phyloP scores from a whole-genome alignment of 768 basidiomycete species.

The Sarcodon aspratus region DNA sequence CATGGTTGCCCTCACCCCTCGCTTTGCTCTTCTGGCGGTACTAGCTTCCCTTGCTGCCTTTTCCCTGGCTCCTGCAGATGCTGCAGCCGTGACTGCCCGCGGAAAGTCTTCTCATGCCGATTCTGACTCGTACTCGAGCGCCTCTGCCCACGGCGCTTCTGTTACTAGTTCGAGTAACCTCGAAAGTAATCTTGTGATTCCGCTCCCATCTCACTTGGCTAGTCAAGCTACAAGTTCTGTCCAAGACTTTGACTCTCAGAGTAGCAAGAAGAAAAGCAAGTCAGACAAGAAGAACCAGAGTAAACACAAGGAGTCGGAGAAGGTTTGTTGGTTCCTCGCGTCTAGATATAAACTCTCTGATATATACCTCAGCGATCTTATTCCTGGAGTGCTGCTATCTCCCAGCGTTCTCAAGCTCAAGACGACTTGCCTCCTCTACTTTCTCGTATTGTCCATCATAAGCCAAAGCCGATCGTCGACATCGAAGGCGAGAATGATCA shows the following conservation, averaged over 20 bases:
- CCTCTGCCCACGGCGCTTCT: background rate
- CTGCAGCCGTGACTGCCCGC: slow-evolving; percentile 16
- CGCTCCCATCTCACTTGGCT: background rate
- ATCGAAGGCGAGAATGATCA: background rate
- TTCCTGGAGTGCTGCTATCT: too few species aligned
- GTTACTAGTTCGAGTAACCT: background rate
- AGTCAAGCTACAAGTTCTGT: too few species aligned
- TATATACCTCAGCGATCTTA: too few species aligned
- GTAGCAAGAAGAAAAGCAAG: too few species aligned
- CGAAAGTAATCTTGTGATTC: slow-evolving; percentile 1
- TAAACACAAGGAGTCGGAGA: too few species aligned
- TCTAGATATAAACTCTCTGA: too few species aligned
- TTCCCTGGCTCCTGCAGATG: slow-evolving; percentile 27
- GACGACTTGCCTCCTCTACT: background rate
- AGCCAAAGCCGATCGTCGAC: background rate
- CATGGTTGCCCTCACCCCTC: slow-evolving; percentile 41
- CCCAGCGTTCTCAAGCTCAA: background rate
- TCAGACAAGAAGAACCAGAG: too few species aligned
- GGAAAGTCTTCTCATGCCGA: background rate
- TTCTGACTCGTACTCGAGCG: slow-evolving; percentile 5
- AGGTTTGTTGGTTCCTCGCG: too few species aligned
- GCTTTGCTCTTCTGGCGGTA: slow-evolving; percentile 34
- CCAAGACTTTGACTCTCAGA: too few species aligned
- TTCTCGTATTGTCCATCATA: background rate
- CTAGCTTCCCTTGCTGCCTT: slow-evolving; percentile 34